phyloP scores from a whole-genome alignment of 768 basidiomycete species.

The Russula earlei region DNA sequence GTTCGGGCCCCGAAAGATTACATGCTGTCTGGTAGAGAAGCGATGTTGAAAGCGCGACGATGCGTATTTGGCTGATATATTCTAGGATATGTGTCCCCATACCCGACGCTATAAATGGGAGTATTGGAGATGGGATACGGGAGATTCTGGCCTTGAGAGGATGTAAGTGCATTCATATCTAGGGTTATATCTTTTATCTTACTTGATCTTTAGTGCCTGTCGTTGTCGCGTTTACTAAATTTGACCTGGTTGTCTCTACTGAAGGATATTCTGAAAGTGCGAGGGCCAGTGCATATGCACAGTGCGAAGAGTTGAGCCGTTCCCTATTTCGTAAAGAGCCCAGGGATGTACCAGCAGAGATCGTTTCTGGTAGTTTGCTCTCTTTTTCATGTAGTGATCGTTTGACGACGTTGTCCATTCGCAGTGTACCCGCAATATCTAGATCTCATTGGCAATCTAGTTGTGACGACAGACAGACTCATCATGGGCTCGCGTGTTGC shows the following conservation, averaged over 20 bases:
- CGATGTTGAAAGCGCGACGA: neutral
- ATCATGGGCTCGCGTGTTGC: neutral
- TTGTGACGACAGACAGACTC: neutral
- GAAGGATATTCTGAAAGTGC: neutral
- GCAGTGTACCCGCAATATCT: neutral
- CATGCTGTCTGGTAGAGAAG: neutral
- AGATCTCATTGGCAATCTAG: neutral
- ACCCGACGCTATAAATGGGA: neutral
- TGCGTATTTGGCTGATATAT: neutral
- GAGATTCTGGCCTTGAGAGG: neutral
- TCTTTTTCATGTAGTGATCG: neutral
- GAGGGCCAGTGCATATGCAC: neutral
- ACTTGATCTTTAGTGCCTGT: neutral
- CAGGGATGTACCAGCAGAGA: neutral
- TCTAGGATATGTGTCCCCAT: constrained; percentile 6
- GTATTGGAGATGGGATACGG: neutral
- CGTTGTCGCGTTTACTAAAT: constrained; percentile 1
- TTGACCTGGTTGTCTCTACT: neutral
- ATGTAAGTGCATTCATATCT: neutral
- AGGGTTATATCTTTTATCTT: too few relatives aligned
- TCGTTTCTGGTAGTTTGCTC: neutral
- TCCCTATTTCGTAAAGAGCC: neutral
- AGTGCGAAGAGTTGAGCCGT: neutral
- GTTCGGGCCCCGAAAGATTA: neutral
- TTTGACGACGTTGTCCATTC: neutral